phyloP scores from a whole-genome alignment of 805 yeast genomes.

The Grigorovia humatica region DNA sequence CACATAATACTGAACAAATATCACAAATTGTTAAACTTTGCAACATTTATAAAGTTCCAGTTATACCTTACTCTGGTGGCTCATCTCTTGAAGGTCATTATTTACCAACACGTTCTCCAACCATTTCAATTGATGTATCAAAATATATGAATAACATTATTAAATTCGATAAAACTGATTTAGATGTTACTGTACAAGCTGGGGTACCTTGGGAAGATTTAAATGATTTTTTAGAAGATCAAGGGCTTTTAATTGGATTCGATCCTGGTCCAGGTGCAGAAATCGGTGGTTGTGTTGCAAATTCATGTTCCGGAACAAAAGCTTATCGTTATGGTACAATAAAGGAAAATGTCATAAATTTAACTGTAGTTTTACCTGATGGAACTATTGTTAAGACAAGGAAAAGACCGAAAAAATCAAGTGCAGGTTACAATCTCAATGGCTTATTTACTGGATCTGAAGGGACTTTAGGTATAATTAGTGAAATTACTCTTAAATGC shows the following conservation, averaged over 20 bases:
- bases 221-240: conserved; percentile 38
- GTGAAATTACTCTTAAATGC: conserved; percentile 64
- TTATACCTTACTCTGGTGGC: conserved; percentile 72
- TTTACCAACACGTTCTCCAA: conserved; percentile 59
- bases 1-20: conserved; percentile 56
- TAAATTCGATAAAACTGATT: conserved; percentile 47
- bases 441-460: conserved; percentile 70
- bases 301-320: conserved; percentile 73
- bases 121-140: conserved; percentile 50
- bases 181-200: conserved; percentile 66
- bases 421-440: conserved; percentile 73
- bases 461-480: conserved; percentile 70
- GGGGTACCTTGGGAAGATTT: conserved; percentile 75
- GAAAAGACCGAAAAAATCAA: conserved; percentile 65
- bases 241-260: conserved; percentile 57
- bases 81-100: conserved; percentile 79
- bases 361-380: conserved; percentile 72
- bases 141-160: conserved; percentile 47
- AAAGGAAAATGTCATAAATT: conserved; percentile 57
- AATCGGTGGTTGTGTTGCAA: conserved; percentile 70
- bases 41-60: conserved; percentile 51
- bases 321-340: conserved; percentile 74
- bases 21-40: conserved; percentile 52
- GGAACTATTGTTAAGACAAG: conserved; percentile 69
- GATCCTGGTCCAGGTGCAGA: conserved; percentile 77